phyloP scores from a whole-genome alignment of 768 basidiomycete genomes.

The Mycena leptocephala region DNA sequence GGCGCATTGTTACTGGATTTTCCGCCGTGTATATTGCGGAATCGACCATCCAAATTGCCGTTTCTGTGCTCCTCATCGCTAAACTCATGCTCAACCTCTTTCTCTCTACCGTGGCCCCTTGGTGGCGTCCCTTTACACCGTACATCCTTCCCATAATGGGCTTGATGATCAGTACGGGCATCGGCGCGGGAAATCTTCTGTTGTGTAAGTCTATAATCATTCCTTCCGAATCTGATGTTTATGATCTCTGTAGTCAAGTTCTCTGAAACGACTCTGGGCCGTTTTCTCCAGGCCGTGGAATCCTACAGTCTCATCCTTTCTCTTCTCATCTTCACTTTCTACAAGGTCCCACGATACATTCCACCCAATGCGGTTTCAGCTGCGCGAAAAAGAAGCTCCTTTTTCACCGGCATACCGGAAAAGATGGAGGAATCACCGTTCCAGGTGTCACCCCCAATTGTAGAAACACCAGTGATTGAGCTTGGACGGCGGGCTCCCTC shows the following conservation, averaged over 20 bases:
- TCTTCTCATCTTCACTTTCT: slow-evolving; percentile 65
- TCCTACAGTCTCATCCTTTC: slow-evolving; percentile 76
- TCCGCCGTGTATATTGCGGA: slow-evolving; percentile 72
- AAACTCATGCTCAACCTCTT: slow-evolving; percentile 75
- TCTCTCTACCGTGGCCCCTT: slow-evolving; percentile 57
- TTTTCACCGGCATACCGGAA: slow-evolving; percentile 36
- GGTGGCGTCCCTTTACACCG: slow-evolving; percentile 60
- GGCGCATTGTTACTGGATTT: slow-evolving; percentile 65
- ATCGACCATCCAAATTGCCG: slow-evolving; percentile 70
- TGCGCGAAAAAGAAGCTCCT: slow-evolving; percentile 28
- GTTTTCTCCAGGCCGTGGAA: slow-evolving; percentile 76
- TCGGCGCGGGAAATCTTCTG: slow-evolving; percentile 72
- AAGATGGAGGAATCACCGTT: slow-evolving; percentile 44
- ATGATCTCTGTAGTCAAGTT: slow-evolving; percentile 66
- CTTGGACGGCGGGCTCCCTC: slow-evolving; percentile 28
- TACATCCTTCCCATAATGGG: slow-evolving; percentile 69
- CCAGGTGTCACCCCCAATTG: slow-evolving; percentile 23
- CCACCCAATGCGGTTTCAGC: slow-evolving; percentile 4
- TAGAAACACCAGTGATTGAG: neutral
- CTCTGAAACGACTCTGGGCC: slow-evolving; percentile 80
- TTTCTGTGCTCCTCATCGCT: slow-evolving; percentile 72
- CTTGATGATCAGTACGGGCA: slow-evolving; percentile 65
- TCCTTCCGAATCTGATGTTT: slow-evolving; percentile 2
- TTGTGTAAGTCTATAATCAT: slow-evolving; percentile 62
- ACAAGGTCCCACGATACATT: slow-evolving; percentile 34